These are phyloP conservation scores for Cercophora scortea DNA, from an alignment of 495 filamentous ascomycete species.

Conservation along the genomic window DNA sequence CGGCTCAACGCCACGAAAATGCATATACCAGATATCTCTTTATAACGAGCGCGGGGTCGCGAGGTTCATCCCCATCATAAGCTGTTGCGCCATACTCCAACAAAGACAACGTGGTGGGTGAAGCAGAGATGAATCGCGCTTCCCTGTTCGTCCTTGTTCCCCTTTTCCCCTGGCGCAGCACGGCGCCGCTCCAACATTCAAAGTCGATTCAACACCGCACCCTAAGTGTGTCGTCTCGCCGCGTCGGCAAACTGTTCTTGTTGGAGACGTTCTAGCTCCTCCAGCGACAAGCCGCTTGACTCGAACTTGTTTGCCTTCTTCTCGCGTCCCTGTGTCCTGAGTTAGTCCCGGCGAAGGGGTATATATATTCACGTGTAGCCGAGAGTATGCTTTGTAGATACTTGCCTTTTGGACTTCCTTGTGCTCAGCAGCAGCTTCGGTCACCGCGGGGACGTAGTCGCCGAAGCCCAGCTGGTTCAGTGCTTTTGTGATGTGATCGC, in stretches of 20 bases:
- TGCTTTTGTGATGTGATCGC: conserved; percentile 91
- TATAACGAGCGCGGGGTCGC: too few species aligned
- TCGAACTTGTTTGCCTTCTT: conserved; percentile 97
- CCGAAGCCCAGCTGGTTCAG: conserved; percentile 82
- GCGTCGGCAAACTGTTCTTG: conserved; percentile 85
- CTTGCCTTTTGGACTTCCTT: conserved; percentile 86
- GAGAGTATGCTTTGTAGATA: neutral
- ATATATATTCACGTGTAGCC: neutral
- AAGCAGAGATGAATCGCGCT: too few species aligned
- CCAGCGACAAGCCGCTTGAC: conserved; percentile 80
- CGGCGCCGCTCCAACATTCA: too few species aligned
- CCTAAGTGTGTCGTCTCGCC: conserved; percentile 36
- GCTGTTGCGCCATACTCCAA: too few species aligned
- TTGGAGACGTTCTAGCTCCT: conserved; percentile 81
- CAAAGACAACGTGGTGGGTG: too few species aligned
- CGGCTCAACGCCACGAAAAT: too few species aligned
- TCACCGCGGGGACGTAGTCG: conserved; percentile 79
- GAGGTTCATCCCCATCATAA: too few species aligned
- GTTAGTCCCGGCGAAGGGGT: conserved; percentile 5
- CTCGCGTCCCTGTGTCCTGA: conserved; percentile 64
- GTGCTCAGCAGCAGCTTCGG: conserved; percentile 83
- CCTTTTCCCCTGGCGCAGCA: too few species aligned
- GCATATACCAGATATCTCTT: too few species aligned
- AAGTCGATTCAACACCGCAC: neutral
- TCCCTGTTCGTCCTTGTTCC: too few species aligned